Conservation (phyloP, 116 monocot genomes). For the Phalaenopsis hybrid region DNA sequence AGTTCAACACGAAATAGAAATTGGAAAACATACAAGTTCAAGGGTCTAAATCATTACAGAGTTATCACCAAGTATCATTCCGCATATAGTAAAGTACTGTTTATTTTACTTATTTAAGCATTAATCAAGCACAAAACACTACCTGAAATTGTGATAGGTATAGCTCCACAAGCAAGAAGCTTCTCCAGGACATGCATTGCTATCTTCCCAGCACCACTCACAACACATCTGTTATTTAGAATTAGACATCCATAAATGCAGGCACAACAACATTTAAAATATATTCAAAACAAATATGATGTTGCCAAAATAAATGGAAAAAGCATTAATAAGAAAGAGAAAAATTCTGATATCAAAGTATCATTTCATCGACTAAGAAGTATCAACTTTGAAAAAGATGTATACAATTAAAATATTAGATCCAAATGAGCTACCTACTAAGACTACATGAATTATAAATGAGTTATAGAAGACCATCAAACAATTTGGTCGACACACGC, state of each 20-base stretch:
- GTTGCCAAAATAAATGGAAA: not conserved
- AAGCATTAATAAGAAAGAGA: not conserved
- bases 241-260: not conserved
- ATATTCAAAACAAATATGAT: not conserved
- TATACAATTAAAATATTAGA: no score
- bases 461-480: not conserved
- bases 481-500: no score
- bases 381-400: no score
- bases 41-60: not conserved
- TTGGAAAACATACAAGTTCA: not conserved
- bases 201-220: slow-evolving; percentile 98
- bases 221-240: slow-evolving; percentile 48
- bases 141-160: slow-evolving; percentile 93
- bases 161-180: slow-evolving; percentile 85
- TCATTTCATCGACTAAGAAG: no score
- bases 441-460: not conserved
- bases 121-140: not conserved
- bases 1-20: not conserved
- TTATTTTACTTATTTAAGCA: not conserved
- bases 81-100: not conserved
- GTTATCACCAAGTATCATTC: not conserved
- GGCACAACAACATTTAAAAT: not conserved
- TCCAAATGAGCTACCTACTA: not conserved
- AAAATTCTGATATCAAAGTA: not conserved
- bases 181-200: slow-evolving; percentile 99